Evolutionary conservation across 202 grass and related monocot genomes (phyloP).

Genomic region (Setaria italica): DNA sequence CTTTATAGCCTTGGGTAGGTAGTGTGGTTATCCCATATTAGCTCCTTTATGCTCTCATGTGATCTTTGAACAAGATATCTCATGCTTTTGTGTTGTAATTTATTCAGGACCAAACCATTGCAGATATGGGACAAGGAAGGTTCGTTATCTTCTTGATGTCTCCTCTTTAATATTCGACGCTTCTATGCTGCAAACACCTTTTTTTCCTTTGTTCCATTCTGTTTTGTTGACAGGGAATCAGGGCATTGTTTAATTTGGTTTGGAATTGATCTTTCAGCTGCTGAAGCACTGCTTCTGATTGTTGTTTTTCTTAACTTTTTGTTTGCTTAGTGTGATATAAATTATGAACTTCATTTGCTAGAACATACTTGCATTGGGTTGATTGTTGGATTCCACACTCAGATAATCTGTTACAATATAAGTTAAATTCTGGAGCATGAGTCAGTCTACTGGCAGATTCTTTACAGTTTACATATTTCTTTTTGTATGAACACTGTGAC

Average conservation of each 20-base stretch:
- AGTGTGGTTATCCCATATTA: background rate
- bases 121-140: slow-evolving; percentile 99
- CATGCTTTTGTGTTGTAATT: slow-evolving; percentile 23
- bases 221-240: background rate
- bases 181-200: slow-evolving; percentile 12
- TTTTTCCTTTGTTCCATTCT: background rate
- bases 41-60: background rate
- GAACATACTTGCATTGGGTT: background rate
- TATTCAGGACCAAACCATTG: slow-evolving; percentile 87
- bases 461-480: background rate
- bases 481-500: background rate
- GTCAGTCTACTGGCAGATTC: background rate
- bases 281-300: slow-evolving; percentile 5
- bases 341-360: background rate
- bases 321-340: background rate
- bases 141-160: slow-evolving; percentile 46
- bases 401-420: background rate
- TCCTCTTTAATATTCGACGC: background rate
- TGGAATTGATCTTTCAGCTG: background rate
- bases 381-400: background rate
- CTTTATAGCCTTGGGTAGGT: slow-evolving; percentile 94
- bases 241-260: background rate
- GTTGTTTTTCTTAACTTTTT: background rate
- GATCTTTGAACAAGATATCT: background rate
- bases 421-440: background rate